Evolutionary conservation across 495 filamentous ascomycete genomes (phyloP), one percentile per base, ranked within the genome.

Genomic region (Lepraria neglecta): DNA sequence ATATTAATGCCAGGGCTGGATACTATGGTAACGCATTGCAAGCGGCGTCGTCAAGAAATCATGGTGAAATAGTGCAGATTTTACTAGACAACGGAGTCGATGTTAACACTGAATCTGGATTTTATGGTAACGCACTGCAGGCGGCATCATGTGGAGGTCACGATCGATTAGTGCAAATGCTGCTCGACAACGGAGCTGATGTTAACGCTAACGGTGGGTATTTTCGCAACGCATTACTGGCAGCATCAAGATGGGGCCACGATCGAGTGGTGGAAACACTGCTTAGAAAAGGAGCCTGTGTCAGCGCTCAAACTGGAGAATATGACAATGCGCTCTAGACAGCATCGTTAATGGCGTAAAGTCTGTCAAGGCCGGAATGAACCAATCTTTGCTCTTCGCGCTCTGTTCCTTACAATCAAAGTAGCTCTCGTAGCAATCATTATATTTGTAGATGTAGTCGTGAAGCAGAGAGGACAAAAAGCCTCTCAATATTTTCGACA

Each of bases 71-170:
- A 1, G 46, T 48, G 21, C 21, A 48, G 3, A 10, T 48, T 3
- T 2, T 48, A 48, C 46, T 48, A 4, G 46, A 48, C 1, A 48
- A 0, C 19, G 45, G 45, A 4, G 19, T 24, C 10, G 45, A 48
- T 14, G 19, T 24, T 6, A 48, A 47, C 5, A 3, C 45, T 11
- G 0, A 9, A 46, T n/a, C n/a, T n/a, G n/a, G n/a, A n/a, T n/a
- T n/a, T n/a, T n/a, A n/a, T n/a, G n/a, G n/a, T n/a, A n/a, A 24
- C 27, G 45, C 45, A 24, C 27, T 48, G 19, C 45, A 48, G 19
- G 45, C 9, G 27, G 45, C 45, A 11, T n/a, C 9, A 27, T 3
- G 1, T 9, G 0, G 0, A 0, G n/a, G 45, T 0, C 0, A 12
- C 1, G 0, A 9, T 9, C 10, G 9, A 4, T 11, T 48, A 3